phyloP scores from a whole-genome alignment of 371 early-diverging fungal species.

The Mucor piriformis region DNA sequence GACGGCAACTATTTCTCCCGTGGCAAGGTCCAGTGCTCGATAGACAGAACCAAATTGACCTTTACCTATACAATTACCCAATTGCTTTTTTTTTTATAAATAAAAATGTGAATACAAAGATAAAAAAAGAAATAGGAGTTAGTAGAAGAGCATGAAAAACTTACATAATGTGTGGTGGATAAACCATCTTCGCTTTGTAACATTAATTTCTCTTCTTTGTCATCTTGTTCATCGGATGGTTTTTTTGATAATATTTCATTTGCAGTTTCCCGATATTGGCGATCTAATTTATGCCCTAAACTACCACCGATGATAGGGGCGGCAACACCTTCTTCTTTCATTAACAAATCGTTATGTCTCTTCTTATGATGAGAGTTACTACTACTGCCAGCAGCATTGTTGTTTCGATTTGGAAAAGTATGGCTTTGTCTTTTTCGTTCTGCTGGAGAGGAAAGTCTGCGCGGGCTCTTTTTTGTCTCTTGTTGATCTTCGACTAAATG shows the following conservation, averaged over 20 bases:
- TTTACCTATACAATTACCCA: constrained; percentile 91
- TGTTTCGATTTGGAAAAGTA: constrained; percentile 26
- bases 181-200: constrained; percentile 36
- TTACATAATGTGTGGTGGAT: constrained; percentile 57
- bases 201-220: constrained; percentile 43
- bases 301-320: constrained; percentile 19
- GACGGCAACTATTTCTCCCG: constrained; percentile 88
- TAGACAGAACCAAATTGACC: constrained; percentile 93
- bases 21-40: constrained; percentile 80
- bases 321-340: constrained; percentile 3
- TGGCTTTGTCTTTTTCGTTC: constrained; percentile 23
- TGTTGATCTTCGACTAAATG: background rate
- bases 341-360: constrained; percentile 7
- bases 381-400: constrained; percentile 3
- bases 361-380: background rate
- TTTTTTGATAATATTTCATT: constrained; percentile 17
- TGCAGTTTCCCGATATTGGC: constrained; percentile 28
- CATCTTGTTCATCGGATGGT: constrained; percentile 44
- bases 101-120: background rate
- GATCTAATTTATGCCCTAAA: constrained; percentile 38
- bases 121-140: background rate
- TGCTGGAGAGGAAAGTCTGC: constrained; percentile 17
- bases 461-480: background rate
- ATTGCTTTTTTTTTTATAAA: constrained; percentile 47
- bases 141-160: no score